Conservation (phyloP, 352 stramenopile genomes). For the Phytophthora crassamura region DNA sequence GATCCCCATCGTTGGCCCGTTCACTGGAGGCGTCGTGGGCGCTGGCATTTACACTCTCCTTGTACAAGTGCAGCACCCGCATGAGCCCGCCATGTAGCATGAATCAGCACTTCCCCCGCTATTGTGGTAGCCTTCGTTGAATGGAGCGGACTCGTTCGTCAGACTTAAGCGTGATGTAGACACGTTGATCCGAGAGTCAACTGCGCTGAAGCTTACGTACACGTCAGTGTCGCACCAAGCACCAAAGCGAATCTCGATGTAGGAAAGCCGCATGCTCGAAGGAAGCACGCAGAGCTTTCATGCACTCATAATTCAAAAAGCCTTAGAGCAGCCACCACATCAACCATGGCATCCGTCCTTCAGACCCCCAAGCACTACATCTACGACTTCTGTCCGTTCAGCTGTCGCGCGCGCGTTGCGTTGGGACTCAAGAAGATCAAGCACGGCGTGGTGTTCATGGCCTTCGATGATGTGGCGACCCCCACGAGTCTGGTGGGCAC, state of each 20-base stretch:
- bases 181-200: neutral
- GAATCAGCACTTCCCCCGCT: no score
- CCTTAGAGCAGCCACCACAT: neutral
- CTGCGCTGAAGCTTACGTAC: constrained; percentile 1
- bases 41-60: constrained; percentile 19
- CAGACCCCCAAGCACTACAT: constrained; percentile 47
- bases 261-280: neutral
- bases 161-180: neutral
- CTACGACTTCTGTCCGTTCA: constrained; percentile 59
- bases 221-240: constrained; percentile 2
- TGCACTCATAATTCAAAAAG: constrained; percentile 2
- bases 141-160: no score
- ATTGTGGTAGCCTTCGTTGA: no score
- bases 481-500: constrained; percentile 47
- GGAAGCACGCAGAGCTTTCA: neutral
- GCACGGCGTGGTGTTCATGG: constrained; percentile 45
- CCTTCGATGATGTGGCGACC: constrained; percentile 54
- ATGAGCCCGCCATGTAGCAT: neutral
- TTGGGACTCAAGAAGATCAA: constrained; percentile 48
- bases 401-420: constrained; percentile 36
- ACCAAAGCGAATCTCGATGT: neutral
- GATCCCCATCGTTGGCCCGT: constrained; percentile 19
- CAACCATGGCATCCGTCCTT: neutral
- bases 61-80: constrained; percentile 22
- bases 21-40: constrained; percentile 15